These are phyloP conservation scores for Pulicaria dysenterica DNA, from an alignment of 129 eudicot species.

Conservation along the genomic window DNA sequence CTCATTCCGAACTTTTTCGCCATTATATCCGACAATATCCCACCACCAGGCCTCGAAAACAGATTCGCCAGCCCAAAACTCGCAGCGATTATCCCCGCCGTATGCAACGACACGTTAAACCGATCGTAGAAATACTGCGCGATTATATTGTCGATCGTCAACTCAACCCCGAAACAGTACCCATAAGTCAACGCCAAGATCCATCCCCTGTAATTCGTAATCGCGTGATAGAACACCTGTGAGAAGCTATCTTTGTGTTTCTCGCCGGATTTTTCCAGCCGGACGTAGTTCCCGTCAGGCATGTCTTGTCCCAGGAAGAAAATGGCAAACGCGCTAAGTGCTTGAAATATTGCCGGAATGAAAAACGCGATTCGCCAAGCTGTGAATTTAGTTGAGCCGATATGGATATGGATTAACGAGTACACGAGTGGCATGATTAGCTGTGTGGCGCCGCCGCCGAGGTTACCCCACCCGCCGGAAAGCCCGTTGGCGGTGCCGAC, in stretches of 20 bases:
- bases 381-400: slow-evolving; percentile 50
- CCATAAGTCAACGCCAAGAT: slow-evolving; percentile 71
- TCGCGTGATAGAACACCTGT: slow-evolving; percentile 50
- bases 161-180: slow-evolving; percentile 78
- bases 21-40: slow-evolving; percentile 59
- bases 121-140: slow-evolving; percentile 80
- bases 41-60: slow-evolving; percentile 75
- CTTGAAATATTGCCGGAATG: slow-evolving; percentile 63
- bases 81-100: slow-evolving; percentile 75
- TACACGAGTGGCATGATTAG: slow-evolving; percentile 73
- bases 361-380: slow-evolving; percentile 89
- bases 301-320: slow-evolving; percentile 71
- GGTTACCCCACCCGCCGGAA: slow-evolving; percentile 87
- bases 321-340: slow-evolving; percentile 49
- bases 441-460: slow-evolving; percentile 84
- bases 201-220: slow-evolving; percentile 76
- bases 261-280: slow-evolving; percentile 60
- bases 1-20: slow-evolving; percentile 60
- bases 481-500: slow-evolving; percentile 79
- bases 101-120: slow-evolving; percentile 61
- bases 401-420: slow-evolving; percentile 28
- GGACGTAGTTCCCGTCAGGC: slow-evolving; percentile 61
- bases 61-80: slow-evolving; percentile 73
- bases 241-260: slow-evolving; percentile 55
- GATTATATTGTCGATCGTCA: slow-evolving; percentile 64